Base-by-base conservation (phyloP, 179 eudicot genomes). In the Gypsophila paniculata region DNA sequence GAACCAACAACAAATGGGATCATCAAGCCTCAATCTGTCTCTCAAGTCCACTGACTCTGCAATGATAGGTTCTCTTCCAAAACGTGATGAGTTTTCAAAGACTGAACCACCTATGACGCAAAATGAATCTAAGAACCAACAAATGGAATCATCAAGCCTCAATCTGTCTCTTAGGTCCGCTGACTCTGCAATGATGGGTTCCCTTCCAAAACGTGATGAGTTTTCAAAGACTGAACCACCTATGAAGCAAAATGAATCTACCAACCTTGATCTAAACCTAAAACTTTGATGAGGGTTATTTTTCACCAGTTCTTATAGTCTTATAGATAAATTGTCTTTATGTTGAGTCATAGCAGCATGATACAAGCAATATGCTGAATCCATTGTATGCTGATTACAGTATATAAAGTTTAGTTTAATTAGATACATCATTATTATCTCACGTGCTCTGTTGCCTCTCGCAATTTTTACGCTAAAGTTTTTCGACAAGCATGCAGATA, bases 201-300 rank as follows among this genome's bases (percentile, higher is more conserved):
- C n/a, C 19, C 26, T 51, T 23, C 32, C 68, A 10, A 61, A 68
- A 15, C 26, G 18, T 53, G 29, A 53, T 23, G 42, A 62, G 21
- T 19, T 29, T 38, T 46, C 48, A 23, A 59, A 49, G 61, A 0
- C 26, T 19, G 51, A 63, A 38, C 5, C 18, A 46, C 23, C 55
- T 14, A n/a, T 36, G 44, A 51, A 54, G 67, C 39, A 46, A n/a
- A 68, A 38, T 12, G 61, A 48, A 46, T n/a, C 71, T 15, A 22
- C 74, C 2, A 59, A 62, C 13, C 71, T 72, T 76, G 82, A 80
- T 68, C 82, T 80, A 42, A 72, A 69, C 71, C 79, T 80, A n/a
- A 80, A 73, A 65, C 82, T 80, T 68, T 80, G 68, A 73, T 22
- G 60, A 42, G 10, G 26, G 65, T 54, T 69, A 29, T 62, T 34